Percentiles rank a stretch among this genome's conserved stretches.
Evolutionary conservation across 2,329 filamentous ascomycete species (phyloP).

Genomic region (Colletotrichum cereale): DNA sequence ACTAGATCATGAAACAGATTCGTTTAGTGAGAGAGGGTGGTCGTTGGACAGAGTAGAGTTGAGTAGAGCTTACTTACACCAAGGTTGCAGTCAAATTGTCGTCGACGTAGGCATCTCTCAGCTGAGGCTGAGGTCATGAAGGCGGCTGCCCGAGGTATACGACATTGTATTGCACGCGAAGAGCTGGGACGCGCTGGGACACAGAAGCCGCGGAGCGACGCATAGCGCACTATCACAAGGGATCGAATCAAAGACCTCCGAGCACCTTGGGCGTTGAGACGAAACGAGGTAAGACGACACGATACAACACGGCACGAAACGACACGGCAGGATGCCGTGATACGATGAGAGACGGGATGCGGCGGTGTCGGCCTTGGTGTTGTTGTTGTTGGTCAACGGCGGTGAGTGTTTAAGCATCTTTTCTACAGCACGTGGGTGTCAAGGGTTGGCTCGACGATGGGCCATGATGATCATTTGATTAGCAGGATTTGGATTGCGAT

Average conservation of each 20-base stretch:
- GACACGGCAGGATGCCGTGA: background rate
- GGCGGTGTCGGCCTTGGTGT: background rate
- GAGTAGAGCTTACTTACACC: background rate
- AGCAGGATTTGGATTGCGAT: slow-evolving; percentile 8
- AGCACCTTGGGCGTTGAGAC: background rate
- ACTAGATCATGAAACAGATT: background rate
- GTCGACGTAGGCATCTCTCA: background rate
- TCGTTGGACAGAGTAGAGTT: background rate
- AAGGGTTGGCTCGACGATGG: slow-evolving; percentile 14
- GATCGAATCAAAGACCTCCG: background rate
- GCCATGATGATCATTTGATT: background rate
- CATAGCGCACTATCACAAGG: background rate
- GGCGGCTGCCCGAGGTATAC: background rate
- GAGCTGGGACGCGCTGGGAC: background rate
- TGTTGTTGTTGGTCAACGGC: background rate
- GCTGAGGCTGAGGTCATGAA: slow-evolving; percentile 9
- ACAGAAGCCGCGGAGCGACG: background rate
- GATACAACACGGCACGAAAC: background rate
- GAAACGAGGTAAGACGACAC: background rate
- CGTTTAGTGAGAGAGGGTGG: background rate
- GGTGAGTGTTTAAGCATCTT: background rate
- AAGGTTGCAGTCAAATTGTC: background rate
- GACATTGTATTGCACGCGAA: slow-evolving; percentile 7
- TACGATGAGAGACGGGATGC: background rate
- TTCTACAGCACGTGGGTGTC: background rate